These are phyloP conservation scores for Plasmodium vinckei DNA, from an alignment of 169 alveolate species.

Conservation along the genomic window DNA sequence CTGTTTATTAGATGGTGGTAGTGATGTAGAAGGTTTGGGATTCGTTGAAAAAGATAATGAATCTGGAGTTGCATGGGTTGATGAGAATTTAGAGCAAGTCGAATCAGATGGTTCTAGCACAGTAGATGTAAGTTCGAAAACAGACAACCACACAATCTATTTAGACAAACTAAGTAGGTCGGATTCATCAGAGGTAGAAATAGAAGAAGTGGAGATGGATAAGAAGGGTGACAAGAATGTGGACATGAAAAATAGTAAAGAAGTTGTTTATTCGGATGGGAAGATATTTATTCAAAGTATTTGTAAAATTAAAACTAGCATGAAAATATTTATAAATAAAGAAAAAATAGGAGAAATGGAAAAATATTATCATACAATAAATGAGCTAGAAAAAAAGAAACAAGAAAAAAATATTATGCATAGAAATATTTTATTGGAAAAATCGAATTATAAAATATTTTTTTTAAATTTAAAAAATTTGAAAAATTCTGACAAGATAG, in stretches of 20 bases:
- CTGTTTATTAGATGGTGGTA: background rate
- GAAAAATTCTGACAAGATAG: background rate
- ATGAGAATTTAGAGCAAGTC: background rate
- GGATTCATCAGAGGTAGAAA: background rate
- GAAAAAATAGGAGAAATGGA: slow-evolving; percentile 15
- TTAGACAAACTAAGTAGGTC: background rate
- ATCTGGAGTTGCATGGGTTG: background rate
- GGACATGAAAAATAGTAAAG: background rate
- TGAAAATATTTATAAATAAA: slow-evolving; percentile 46
- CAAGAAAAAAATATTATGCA: slow-evolving; percentile 9
- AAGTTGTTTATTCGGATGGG: slow-evolving; percentile 22
- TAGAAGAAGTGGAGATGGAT: background rate
- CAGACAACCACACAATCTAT: background rate
- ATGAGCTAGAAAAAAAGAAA: slow-evolving; percentile 11
- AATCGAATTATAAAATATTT: slow-evolving; percentile 57
- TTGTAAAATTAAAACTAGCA: slow-evolving; percentile 18
- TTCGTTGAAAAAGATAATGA: background rate
- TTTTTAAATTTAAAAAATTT: slow-evolving; percentile 39
- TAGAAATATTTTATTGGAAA: slow-evolving; percentile 34
- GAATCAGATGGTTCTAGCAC: background rate
- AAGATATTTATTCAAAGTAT: slow-evolving; percentile 44
- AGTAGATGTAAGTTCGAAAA: background rate
- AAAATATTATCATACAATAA: slow-evolving; percentile 3
- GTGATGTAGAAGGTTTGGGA: background rate
- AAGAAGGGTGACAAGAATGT: too few species aligned